A percentile compares a stretch with the other conserved stretches of the same genome.
Conservation (phyloP, 805 yeast species). For the Yamadazyma ubonensis region DNA sequence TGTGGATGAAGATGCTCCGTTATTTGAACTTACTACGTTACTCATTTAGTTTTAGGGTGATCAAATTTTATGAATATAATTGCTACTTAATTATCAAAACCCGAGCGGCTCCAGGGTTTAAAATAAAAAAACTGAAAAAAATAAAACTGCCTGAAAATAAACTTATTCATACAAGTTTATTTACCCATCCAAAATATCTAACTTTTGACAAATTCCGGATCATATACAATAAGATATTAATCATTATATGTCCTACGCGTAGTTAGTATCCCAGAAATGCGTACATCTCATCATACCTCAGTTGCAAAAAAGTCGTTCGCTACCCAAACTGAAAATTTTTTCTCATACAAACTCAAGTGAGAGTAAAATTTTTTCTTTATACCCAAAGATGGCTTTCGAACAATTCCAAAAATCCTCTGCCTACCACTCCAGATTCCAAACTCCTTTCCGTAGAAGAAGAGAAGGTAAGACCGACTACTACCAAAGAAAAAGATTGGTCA, state of each 20-base stretch:
- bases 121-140: neutral
- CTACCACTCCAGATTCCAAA: conserved; percentile 99
- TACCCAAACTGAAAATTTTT: conserved; percentile 17
- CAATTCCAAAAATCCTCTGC: conserved; percentile 67
- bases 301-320: conserved; percentile 10
- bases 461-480: conserved; percentile 99
- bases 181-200: no score
- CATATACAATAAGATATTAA: no score
- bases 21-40: neutral
- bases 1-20: neutral
- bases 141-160: no score
- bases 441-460: conserved; percentile 99
- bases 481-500: conserved; percentile 99
- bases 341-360: neutral
- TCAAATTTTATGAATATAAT: neutral
- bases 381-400: conserved; percentile 17
- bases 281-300: neutral
- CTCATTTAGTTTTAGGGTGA: neutral
- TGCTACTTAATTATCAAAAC: conserved; percentile 4
- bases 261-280: neutral
- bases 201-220: no score
- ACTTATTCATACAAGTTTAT: no score
- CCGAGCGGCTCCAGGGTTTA: neutral
- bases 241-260: no score
- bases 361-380: conserved; percentile 9